phyloP scores from a whole-genome alignment of 805 yeast species.

The Cyberlindnera americana region DNA sequence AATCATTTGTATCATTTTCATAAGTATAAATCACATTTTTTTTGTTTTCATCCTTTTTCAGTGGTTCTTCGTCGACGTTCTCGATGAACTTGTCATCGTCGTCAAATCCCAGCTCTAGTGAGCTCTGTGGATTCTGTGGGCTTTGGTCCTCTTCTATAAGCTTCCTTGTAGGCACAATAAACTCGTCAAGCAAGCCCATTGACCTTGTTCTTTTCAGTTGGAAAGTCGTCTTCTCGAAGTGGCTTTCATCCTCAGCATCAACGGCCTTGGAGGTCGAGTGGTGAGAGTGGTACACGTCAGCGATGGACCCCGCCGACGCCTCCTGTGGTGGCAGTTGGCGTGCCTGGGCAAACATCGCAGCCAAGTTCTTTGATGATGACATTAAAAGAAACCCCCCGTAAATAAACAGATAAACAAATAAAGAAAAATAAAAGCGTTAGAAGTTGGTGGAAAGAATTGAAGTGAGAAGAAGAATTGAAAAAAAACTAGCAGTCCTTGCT shows the following conservation, averaged over 20 bases:
- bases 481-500: too few species aligned
- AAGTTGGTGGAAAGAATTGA: too few species aligned
- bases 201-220: conserved; percentile 79
- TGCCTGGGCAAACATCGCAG: conserved; percentile 22
- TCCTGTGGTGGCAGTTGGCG: conserved; percentile 9
- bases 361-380: conserved; percentile 22
- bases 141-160: conserved; percentile 35
- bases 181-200: conserved; percentile 74
- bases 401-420: too few species aligned
- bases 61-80: conserved; percentile 21
- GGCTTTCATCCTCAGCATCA: conserved; percentile 67
- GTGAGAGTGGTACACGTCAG: conserved; percentile 9
- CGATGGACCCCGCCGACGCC: conserved; percentile 10
- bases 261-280: conserved; percentile 38
- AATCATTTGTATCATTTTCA: conserved; percentile 19
- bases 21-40: conserved; percentile 19
- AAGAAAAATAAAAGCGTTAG: too few species aligned
- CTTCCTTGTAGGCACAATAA: conserved; percentile 45
- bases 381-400: too few species aligned
- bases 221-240: conserved; percentile 67
- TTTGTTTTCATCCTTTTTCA: conserved; percentile 5
- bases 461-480: too few species aligned
- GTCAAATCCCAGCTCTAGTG: conserved; percentile 8
- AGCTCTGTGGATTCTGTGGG: too few species aligned
- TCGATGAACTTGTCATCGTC: conserved; percentile 23